Conservation (phyloP, 805 yeast genomes). For the Metschnikowia vanudenii region DNA sequence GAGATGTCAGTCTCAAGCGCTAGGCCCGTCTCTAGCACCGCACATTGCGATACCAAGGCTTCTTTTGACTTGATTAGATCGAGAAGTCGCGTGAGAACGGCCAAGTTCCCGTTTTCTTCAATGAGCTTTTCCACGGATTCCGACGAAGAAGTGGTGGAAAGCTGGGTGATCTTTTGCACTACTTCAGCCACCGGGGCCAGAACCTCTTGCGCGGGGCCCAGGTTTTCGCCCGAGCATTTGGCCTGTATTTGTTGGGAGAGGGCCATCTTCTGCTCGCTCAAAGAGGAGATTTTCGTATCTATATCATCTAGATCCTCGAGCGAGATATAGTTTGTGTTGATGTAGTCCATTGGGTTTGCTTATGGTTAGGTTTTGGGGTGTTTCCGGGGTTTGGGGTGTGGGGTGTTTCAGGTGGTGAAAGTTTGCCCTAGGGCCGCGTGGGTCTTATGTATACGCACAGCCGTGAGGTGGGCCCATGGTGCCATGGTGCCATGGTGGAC, state of each 20-base stretch:
- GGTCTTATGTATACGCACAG: too few relatives aligned
- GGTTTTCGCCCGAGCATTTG: slow-evolving; percentile 1
- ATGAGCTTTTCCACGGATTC: neutral
- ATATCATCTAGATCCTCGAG: slow-evolving; percentile 32
- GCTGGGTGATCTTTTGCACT: neutral
- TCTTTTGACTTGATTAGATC: neutral
- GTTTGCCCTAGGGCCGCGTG: too few relatives aligned
- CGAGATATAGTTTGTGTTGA: slow-evolving; percentile 35
- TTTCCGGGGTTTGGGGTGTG: neutral
- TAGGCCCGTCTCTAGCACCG: slow-evolving; percentile 4
- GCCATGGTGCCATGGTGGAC: too few relatives aligned
- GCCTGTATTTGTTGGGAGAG: slow-evolving; percentile 4
- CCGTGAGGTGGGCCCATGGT: too few relatives aligned
- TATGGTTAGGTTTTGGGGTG: neutral
- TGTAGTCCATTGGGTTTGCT: slow-evolving; percentile 24
- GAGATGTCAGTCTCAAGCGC: slow-evolving; percentile 5
- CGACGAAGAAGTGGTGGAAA: neutral
- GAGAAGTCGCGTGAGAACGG: slow-evolving; percentile 6
- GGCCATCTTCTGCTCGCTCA: slow-evolving; percentile 1
- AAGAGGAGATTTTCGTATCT: slow-evolving; percentile 1
- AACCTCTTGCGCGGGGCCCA: neutral
- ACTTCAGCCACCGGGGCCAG: slow-evolving; percentile 1
- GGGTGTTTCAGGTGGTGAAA: too few relatives aligned
- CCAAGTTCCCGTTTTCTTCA: slow-evolving; percentile 5
- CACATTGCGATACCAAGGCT: slow-evolving; percentile 1